A percentile compares a stretch with the other conserved stretches of the same genome.
These are phyloP conservation scores for Speleostelium caveatum DNA, from an alignment of 78 protist genomes.

Conservation along the genomic window DNA sequence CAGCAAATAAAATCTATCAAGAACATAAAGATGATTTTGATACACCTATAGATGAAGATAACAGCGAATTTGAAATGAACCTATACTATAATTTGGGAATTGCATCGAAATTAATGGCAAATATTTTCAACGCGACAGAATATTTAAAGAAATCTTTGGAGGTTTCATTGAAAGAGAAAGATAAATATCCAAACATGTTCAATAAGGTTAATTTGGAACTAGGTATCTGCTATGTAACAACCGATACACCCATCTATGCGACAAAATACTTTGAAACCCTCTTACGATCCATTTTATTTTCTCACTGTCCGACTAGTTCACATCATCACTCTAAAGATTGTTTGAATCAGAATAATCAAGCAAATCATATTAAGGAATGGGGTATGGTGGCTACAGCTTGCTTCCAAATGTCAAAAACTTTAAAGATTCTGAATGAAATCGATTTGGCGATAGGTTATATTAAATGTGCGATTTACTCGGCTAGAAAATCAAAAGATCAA, in stretches of 20 bases:
- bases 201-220: constrained; percentile 29
- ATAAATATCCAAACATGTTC: not conserved
- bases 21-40: constrained; percentile 71
- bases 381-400: constrained; percentile 10
- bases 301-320: constrained; percentile 3
- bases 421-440: constrained; percentile 33
- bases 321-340: constrained; percentile 35
- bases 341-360: not conserved
- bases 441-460: constrained; percentile 37
- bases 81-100: constrained; percentile 53
- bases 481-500: not conserved
- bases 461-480: not conserved
- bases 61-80: constrained; percentile 30
- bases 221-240: constrained; percentile 39
- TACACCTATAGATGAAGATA: constrained; percentile 38
- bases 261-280: constrained; percentile 48
- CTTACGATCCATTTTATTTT: constrained; percentile 9
- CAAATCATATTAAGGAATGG: constrained; percentile 33
- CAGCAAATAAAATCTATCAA: constrained; percentile 53
- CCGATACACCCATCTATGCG: constrained; percentile 57
- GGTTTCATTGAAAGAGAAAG: not conserved
- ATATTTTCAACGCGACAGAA: constrained; percentile 69
- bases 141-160: constrained; percentile 67
- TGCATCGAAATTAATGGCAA: constrained; percentile 56
- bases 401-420: constrained; percentile 63